These are phyloP conservation scores for Carnegiea gigantea DNA, from an alignment of 179 eudicot species.

Conservation along the genomic window DNA sequence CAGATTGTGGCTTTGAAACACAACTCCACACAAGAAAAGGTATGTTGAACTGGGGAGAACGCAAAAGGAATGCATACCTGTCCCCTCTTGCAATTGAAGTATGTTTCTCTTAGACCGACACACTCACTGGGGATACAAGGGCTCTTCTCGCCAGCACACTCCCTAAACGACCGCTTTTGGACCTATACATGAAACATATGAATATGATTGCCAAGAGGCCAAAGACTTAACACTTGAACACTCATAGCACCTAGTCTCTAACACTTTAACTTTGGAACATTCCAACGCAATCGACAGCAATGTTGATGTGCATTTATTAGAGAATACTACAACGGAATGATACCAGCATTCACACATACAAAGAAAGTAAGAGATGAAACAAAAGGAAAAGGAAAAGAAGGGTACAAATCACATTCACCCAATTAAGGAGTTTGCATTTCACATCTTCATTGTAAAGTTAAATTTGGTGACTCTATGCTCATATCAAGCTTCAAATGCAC, in stretches of 20 bases:
- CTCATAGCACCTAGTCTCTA: constrained; percentile 3
- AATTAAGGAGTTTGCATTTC: neutral
- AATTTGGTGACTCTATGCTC: neutral
- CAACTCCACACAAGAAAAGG: neutral
- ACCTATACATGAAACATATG: constrained; percentile 36
- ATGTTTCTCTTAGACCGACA: constrained; percentile 89
- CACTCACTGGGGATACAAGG: constrained; percentile 81
- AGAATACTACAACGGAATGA: neutral
- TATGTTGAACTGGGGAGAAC: neutral
- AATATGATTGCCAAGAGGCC: neutral
- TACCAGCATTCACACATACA: neutral
- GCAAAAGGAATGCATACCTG: constrained; percentile 47
- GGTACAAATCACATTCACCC: neutral
- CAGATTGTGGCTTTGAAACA: neutral
- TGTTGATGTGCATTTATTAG: neutral
- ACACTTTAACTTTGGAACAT: neutral
- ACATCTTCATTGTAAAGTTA: neutral
- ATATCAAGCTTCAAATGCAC: neutral
- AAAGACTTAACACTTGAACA: neutral
- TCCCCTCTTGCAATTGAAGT: constrained; percentile 94
- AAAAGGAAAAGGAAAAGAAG: neutral
- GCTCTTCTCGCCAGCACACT: constrained; percentile 82
- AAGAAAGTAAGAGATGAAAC: neutral
- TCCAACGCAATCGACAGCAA: neutral
- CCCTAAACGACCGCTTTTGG: constrained; percentile 58